These are phyloP conservation scores for Candida ortonii DNA, from an alignment of 805 yeast species.

Conservation along the genomic window DNA sequence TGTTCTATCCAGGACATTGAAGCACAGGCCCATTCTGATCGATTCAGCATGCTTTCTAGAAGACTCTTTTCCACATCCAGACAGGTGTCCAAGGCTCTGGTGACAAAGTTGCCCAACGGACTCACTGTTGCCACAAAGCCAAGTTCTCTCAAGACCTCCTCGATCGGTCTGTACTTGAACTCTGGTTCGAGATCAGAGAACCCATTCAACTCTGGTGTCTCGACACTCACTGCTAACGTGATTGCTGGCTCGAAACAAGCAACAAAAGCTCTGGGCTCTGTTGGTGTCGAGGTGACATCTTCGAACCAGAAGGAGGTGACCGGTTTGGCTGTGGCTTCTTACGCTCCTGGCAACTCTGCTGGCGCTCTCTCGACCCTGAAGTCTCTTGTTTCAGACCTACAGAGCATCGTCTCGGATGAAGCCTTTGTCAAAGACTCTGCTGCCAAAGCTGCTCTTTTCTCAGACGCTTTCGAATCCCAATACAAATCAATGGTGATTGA, in stretches of 20 bases:
- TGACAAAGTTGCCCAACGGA: conserved; percentile 73
- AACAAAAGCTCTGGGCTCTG: conserved; percentile 33
- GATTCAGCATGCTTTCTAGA: conserved; percentile 42
- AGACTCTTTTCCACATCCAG: conserved; percentile 57
- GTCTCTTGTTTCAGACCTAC: conserved; percentile 37
- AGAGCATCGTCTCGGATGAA: conserved; percentile 39
- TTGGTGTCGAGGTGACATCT: conserved; percentile 58
- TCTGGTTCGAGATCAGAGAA: conserved; percentile 82
- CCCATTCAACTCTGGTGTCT: conserved; percentile 78
- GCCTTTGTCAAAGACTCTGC: conserved; percentile 46
- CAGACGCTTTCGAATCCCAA: conserved; percentile 53
- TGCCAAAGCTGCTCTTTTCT: conserved; percentile 41
- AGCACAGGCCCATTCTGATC: no score
- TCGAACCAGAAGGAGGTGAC: conserved; percentile 61
- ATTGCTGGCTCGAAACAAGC: conserved; percentile 38
- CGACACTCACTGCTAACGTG: conserved; percentile 57
- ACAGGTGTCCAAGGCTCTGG: conserved; percentile 53
- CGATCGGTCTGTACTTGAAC: conserved; percentile 68
- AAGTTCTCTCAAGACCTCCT: conserved; percentile 55
- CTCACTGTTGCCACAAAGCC: conserved; percentile 68
- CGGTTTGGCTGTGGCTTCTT: conserved; percentile 57
- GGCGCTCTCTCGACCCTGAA: conserved; percentile 54
- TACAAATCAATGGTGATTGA: conserved; percentile 60
- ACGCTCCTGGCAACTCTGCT: conserved; percentile 52
- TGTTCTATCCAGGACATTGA: conserved; percentile 2